Base-by-base conservation (phyloP, 2,329 filamentous ascomycete species). In the Cryphonectria carpinicola region DNA sequence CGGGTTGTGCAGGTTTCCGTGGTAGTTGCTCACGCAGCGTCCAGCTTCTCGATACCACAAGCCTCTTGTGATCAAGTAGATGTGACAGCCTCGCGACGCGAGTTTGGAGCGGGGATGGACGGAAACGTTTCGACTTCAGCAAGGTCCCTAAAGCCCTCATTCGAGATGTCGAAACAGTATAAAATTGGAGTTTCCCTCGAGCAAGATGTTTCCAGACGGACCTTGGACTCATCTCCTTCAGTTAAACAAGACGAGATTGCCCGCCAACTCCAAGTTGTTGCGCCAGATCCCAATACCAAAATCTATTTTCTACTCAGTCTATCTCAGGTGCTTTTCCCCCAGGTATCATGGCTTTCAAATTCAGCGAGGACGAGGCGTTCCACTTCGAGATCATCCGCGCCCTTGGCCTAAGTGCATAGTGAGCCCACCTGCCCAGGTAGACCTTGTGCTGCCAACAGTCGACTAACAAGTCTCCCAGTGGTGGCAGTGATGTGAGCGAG, bases 401-500 rank as follows among this genome's bases (percentile, higher is more conserved):
- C 25, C 61, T 64, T n/a, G 32, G 32, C 17, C 35, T n/a, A 4
- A 35, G 32, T 22, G 35, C 58, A 61, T 61, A 61, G 58, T 61
- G 17, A 61, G 32, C 14, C 5, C 54, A 17, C 14, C 14, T n/a
- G 1, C 58, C 19, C 58, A 39, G 54, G n/a, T 8, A 32, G 54
- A 61, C 17, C 35, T 22, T 10, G 35, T 39, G 35, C 8, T 39
- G 4, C 22, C 10, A n/a, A 14, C 6, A 25, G 14, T 39, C 17
- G 28, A 39, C 58, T 61, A 11, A 61, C 32, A 39, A 39, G 39
- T 43, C 17, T 28, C 39, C 6, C 25, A 46, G 61, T 64, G 41
- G 61, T 32, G 61, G 61, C 35, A 46, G 37, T 28, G 61, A 64
- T 64, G 61, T 64, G 37, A 39, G 14, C n/a, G 61, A 64, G 39